Conservation (phyloP, 257 asterid genomes). For the Penstemon barbatus region DNA sequence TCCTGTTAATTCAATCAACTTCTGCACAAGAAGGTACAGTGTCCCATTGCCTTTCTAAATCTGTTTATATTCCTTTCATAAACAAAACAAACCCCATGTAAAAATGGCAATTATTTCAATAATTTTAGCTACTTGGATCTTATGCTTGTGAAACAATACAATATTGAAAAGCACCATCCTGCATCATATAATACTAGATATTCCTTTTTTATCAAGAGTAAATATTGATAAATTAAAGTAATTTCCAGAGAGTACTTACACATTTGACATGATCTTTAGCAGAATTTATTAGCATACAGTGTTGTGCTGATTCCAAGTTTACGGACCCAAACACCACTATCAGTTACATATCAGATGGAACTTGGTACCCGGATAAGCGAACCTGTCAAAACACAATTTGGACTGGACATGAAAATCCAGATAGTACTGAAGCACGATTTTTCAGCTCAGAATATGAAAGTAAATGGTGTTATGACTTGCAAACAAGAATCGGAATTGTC, state of each 20-base stretch:
- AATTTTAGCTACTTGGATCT: neutral
- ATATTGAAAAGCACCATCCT: neutral
- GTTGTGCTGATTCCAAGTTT: slow-evolving; percentile 39
- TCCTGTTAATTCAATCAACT: slow-evolving; percentile 35
- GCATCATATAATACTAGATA: neutral
- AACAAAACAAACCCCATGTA: neutral
- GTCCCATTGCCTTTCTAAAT: neutral
- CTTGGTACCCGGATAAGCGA: slow-evolving; percentile 41
- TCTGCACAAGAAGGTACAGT: slow-evolving; percentile 66
- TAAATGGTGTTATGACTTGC: slow-evolving; percentile 57
- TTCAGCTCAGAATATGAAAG: slow-evolving; percentile 37
- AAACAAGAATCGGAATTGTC: slow-evolving; percentile 40
- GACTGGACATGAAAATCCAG: slow-evolving; percentile 29
- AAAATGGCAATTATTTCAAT: neutral
- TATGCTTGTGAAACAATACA: neutral
- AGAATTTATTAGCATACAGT: slow-evolving; percentile 53
- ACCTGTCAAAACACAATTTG: slow-evolving; percentile 41
- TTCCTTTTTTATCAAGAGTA: neutral
- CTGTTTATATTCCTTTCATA: neutral
- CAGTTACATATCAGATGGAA: slow-evolving; percentile 41
- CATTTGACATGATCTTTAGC: slow-evolving; percentile 21
- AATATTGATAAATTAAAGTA: slow-evolving; percentile 6
- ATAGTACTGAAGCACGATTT: slow-evolving; percentile 35
- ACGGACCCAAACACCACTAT: slow-evolving; percentile 35
- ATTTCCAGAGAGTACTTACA: neutral